phyloP scores from a whole-genome alignment of 768 basidiomycete species.

The Naganishia onofrii region DNA sequence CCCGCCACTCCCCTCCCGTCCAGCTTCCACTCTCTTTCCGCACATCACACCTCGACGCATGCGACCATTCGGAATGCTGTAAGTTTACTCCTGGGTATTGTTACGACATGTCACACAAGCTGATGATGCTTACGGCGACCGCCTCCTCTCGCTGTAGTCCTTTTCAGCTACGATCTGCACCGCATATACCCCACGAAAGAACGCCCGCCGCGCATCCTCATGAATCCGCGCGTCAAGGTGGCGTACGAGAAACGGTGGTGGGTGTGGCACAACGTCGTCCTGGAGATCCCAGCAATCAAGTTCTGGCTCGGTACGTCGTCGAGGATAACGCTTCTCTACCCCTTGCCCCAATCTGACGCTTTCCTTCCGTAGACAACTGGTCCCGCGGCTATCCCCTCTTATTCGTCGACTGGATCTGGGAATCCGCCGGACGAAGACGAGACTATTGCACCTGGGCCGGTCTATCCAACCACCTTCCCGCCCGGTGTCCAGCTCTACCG shows the following conservation, averaged over 20 bases:
- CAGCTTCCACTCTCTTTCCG: slow-evolving; percentile 34
- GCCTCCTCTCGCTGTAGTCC: slow-evolving; percentile 2
- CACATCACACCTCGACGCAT: slow-evolving; percentile 34
- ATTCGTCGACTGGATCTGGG: slow-evolving; percentile 39
- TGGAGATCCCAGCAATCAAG: slow-evolving; percentile 32
- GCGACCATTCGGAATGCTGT: slow-evolving; percentile 37
- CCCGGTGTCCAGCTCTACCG: slow-evolving; percentile 35
- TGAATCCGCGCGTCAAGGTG: slow-evolving; percentile 37
- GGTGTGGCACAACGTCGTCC: slow-evolving; percentile 34
- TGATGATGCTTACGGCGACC: too few species aligned
- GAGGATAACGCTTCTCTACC: not conserved
- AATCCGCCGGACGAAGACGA: slow-evolving; percentile 29
- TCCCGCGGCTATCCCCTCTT: slow-evolving; percentile 31
- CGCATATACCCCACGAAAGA: slow-evolving; percentile 30
- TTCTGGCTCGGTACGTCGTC: slow-evolving; percentile 36
- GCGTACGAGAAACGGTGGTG: slow-evolving; percentile 38
- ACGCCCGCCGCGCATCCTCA: slow-evolving; percentile 32
- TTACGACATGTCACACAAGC: too few species aligned
- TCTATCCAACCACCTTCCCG: slow-evolving; percentile 22
- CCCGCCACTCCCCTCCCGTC: slow-evolving; percentile 32
- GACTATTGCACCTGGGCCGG: slow-evolving; percentile 39
- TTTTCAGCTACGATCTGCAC: slow-evolving; percentile 36
- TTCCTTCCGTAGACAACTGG: slow-evolving; percentile 29
- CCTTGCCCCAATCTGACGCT: not conserved
- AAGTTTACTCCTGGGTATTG: too few species aligned